These are phyloP conservation scores for Zancudomyces culisetae DNA, from an alignment of 371 early-diverging fungal genomes.

Conservation along the genomic window DNA sequence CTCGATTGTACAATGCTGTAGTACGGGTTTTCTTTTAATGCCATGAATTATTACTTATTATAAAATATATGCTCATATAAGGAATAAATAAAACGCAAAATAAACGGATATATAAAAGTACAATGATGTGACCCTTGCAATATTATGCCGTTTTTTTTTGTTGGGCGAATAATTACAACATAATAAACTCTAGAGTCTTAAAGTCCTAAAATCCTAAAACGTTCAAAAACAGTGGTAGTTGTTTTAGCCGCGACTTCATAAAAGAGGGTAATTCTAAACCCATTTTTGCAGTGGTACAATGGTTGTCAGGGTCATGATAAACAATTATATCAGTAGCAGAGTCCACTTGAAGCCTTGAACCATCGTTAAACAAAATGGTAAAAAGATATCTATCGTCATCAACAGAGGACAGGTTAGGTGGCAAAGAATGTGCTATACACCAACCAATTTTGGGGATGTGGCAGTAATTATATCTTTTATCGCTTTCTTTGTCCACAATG, in stretches of 20 bases:
- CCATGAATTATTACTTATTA: too few relatives aligned
- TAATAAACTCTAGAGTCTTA: background rate
- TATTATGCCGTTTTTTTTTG: too few relatives aligned
- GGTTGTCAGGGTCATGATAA: background rate
- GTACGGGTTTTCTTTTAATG: too few relatives aligned
- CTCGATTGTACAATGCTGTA: too few relatives aligned
- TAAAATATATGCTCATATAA: too few relatives aligned
- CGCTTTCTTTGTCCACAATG: too few relatives aligned
- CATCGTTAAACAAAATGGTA: constrained; percentile 16
- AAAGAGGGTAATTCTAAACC: background rate
- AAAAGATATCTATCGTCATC: constrained; percentile 8
- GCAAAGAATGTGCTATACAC: constrained; percentile 2
- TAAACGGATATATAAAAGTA: too few relatives aligned
- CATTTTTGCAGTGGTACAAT: background rate
- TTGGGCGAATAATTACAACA: background rate
- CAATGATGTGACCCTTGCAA: too few relatives aligned
- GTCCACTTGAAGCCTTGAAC: constrained; percentile 4
- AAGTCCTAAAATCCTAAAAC: background rate
- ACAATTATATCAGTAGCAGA: background rate
- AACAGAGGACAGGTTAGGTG: background rate
- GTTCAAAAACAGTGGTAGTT: background rate
- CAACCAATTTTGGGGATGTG: constrained; percentile 16
- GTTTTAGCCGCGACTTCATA: background rate
- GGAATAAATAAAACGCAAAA: too few relatives aligned
- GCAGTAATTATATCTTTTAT: constrained; percentile 5